phyloP scores from a whole-genome alignment of 805 yeast genomes.

The Yueomyces sp. region DNA sequence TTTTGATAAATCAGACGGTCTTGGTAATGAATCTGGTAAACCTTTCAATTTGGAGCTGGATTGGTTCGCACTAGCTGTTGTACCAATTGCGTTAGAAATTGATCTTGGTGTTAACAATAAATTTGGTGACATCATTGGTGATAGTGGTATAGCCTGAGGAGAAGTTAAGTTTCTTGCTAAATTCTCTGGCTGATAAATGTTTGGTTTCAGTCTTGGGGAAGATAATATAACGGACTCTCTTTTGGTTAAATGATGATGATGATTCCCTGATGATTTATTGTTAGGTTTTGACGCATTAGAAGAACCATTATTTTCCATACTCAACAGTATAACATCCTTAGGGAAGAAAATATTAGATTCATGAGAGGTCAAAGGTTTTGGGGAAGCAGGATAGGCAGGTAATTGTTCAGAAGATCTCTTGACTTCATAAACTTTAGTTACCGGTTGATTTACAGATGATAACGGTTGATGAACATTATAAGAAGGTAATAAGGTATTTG shows the following conservation, averaged over 20 bases:
- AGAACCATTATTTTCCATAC: not conserved
- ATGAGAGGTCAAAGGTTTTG: constrained; percentile 8
- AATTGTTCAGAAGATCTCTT: constrained; percentile 2
- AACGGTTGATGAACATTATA: constrained; percentile 28
- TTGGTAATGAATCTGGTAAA: not conserved
- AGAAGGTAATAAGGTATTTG: constrained; percentile 63
- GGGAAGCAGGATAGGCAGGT: not conserved
- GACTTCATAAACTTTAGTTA: not conserved
- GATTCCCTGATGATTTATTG: not conserved
- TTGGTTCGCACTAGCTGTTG: no score
- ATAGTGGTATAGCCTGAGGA: constrained; percentile 53
- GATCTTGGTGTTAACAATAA: constrained; percentile 8
- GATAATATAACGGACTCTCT: not conserved
- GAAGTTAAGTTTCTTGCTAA: constrained; percentile 36
- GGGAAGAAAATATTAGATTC: constrained; percentile 28
- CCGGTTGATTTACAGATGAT: constrained; percentile 1
- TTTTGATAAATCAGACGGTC: not conserved
- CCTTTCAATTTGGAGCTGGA: no score
- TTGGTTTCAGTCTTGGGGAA: constrained; percentile 28
- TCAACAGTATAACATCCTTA: constrained; percentile 13
- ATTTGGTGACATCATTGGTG: constrained; percentile 33
- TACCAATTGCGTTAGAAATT: not conserved
- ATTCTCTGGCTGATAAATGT: constrained; percentile 42
- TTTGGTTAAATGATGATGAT: constrained; percentile 10
- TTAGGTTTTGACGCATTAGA: not conserved